These are phyloP conservation scores for Rhizophora apiculata DNA, from an alignment of 345 rosid genomes.

Conservation along the genomic window DNA sequence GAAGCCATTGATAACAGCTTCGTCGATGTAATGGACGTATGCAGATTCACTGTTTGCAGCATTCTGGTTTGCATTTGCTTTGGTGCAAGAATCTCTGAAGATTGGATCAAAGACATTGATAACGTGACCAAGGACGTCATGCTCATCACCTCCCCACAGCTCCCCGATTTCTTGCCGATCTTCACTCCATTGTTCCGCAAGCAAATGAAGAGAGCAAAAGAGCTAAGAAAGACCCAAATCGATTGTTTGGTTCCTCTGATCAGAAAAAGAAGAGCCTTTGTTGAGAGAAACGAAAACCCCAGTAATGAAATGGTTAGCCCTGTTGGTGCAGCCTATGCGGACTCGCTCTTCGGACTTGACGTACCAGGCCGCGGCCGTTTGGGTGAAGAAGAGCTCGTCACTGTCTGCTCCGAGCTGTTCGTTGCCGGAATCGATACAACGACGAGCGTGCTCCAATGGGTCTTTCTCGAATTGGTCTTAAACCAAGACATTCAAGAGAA, in stretches of 20 bases:
- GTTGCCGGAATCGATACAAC: conserved; percentile 93
- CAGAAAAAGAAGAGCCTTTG: conserved; percentile 53
- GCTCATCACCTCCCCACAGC: conserved; percentile 66
- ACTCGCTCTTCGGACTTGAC: conserved; percentile 60
- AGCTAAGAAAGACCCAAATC: conserved; percentile 64
- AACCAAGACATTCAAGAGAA: conserved; percentile 69
- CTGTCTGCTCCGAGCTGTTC: conserved; percentile 74
- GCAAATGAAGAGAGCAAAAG: conserved; percentile 61
- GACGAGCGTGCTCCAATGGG: conserved; percentile 85
- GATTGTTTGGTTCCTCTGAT: conserved; percentile 77
- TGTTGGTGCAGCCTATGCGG: conserved; percentile 89
- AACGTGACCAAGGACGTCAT: conserved; percentile 73
- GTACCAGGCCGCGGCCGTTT: conserved; percentile 45
- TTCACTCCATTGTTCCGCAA: conserved; percentile 64
- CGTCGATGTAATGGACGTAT: conserved; percentile 72
- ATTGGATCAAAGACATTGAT: conserved; percentile 59
- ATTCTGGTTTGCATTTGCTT: conserved; percentile 78
- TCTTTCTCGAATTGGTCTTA: conserved; percentile 57
- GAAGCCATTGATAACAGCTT: conserved; percentile 51
- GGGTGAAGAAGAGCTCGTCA: conserved; percentile 77
- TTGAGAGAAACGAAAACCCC: conserved; percentile 41
- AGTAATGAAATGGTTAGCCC: conserved; percentile 74
- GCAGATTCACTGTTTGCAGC: conserved; percentile 74
- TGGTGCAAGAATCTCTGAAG: conserved; percentile 77
- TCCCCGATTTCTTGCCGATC: conserved; percentile 80